Conservation (phyloP, 306 rosid species). For the Trifolium fragiferum region DNA sequence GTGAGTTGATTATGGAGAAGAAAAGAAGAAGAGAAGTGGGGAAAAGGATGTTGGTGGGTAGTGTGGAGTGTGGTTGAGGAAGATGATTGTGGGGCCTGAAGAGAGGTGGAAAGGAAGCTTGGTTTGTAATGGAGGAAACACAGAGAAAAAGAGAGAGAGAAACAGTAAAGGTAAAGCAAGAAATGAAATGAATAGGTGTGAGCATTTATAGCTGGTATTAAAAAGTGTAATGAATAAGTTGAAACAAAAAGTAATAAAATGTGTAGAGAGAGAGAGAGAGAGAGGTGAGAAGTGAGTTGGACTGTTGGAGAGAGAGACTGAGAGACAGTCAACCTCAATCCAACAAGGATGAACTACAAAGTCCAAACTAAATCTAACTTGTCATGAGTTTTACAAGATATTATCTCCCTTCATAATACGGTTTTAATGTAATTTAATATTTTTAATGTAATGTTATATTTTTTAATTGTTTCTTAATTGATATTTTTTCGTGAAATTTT, state of each 20-base stretch:
- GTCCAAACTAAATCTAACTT: conserved; percentile 42
- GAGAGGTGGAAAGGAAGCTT: conserved; percentile 84
- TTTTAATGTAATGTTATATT: too few species aligned
- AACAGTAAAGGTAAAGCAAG: conserved; percentile 72
- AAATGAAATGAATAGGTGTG: conserved; percentile 41
- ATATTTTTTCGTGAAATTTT: too few species aligned
- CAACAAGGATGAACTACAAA: conserved; percentile 16
- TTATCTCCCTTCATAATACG: too few species aligned
- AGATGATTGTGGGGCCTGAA: conserved; percentile 58
- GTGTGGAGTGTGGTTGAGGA: conserved; percentile 53
- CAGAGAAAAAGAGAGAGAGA: conserved; percentile 50
- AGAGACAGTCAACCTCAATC: conserved; percentile 50
- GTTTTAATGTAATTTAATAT: too few species aligned
- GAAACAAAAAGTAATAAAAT: conserved; percentile 30
- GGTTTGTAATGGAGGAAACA: conserved; percentile 85
- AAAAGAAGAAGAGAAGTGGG: conserved; percentile 61
- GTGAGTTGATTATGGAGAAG: conserved; percentile 43
- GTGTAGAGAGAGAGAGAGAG: conserved; percentile 2
- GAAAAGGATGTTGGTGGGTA: conserved; percentile 65
- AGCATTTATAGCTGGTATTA: conserved; percentile 57
- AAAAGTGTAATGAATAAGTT: conserved; percentile 52
- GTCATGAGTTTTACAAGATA: background rate
- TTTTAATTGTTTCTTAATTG: too few species aligned
- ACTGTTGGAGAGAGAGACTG: conserved; percentile 26
- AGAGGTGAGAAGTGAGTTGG: background rate